A percentile compares a stretch with the other conserved stretches of the same genome.
Conservation (phyloP, 768 basidiomycete species). For the Antrodiella citrinella region DNA sequence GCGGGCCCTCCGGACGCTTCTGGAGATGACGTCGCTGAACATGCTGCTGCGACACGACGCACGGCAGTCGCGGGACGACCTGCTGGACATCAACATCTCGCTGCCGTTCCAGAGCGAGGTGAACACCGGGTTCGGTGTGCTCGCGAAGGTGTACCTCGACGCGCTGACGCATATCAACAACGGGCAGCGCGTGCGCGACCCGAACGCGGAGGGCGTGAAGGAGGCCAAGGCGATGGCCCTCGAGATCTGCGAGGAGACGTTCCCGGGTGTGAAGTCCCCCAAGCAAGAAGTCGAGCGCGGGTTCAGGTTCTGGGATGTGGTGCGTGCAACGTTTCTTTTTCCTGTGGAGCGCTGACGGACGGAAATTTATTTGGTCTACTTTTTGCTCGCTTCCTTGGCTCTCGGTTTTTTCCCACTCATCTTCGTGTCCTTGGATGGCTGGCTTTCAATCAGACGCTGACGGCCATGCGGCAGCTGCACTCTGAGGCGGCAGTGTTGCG, state of each 20-base stretch:
- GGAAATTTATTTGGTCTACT: slow-evolving; percentile 7
- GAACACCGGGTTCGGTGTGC: slow-evolving; percentile 96
- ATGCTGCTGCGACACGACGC: slow-evolving; percentile 90
- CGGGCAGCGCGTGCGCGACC: slow-evolving; percentile 66
- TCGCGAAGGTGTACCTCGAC: slow-evolving; percentile 95
- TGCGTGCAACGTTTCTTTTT: slow-evolving; percentile 34
- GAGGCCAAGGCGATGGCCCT: slow-evolving; percentile 84
- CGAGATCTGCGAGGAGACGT: slow-evolving; percentile 89
- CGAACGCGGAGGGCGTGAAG: slow-evolving; percentile 68
- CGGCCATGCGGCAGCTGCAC: slow-evolving; percentile 85
- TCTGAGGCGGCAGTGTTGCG: slow-evolving; percentile 72
- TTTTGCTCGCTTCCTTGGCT: slow-evolving; percentile 2
- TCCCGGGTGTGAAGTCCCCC: slow-evolving; percentile 84
- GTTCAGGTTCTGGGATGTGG: slow-evolving; percentile 98
- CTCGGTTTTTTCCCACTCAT: background rate
- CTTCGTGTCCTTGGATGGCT: background rate
- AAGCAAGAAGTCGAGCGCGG: slow-evolving; percentile 89
- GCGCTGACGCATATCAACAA: slow-evolving; percentile 85
- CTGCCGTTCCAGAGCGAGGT: slow-evolving; percentile 94
- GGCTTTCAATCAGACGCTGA: slow-evolving; percentile 49
- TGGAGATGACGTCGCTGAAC: slow-evolving; percentile 89
- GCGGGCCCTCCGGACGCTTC: slow-evolving; percentile 79
- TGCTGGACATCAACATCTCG: slow-evolving; percentile 86
- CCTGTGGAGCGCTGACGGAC: background rate
- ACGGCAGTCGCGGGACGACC: slow-evolving; percentile 78